Base-by-base conservation (phyloP, 106 monocot genomes). In the Xerophyta viscosa region DNA sequence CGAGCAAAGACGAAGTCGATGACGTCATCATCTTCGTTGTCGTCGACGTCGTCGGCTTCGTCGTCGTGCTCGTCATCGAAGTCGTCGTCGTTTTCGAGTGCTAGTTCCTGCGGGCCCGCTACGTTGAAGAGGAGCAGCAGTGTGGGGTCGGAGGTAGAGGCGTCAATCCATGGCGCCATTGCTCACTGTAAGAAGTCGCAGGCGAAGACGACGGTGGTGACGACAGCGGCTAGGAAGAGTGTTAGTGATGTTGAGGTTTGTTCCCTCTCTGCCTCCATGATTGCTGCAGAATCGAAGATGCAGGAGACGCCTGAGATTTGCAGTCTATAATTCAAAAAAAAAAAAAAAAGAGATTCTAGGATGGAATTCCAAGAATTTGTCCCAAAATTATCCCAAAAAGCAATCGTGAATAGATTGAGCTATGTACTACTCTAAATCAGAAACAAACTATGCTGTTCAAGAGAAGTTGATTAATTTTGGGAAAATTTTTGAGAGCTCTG, bases 171-270 rank as follows among this genome's bases (percentile, higher is more conserved):
- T 41, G 79, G 88, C 12, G 88, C 83, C 12, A 89, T 89, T 26
- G 73, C 79, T 11, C 53, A 89, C 67, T 89, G 88, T 48, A 89
- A 83, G 64, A 72, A 70, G 41, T 79, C 83, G 27, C 65, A 68
- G 57, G 49, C 49, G 23, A 24, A 36, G 39, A n/a, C n/a, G n/a
- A n/a, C n/a, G n/a, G n/a, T n/a, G n/a, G n/a, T n/a, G n/a, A n/a
- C 49, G 13, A 52, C 56, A 8, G 41, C 36, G 3, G 72, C 62
- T 4, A 53, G 77, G 50, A 82, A 76, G 65, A 82, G 87, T 33
- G 50, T 58, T 3, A 64, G 70, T 27, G 74, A 66, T n/a, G n/a
- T n/a, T n/a, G n/a, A n/a, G n/a, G 25, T 62, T 57, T 22, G 68
- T 52, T 1, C 26, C 63, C 3, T 27, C n/a, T 37, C 22, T 26